Percentiles rank a stretch among this genome's conserved stretches.
phyloP scores from a whole-genome alignment of 805 yeast genomes.

The Candida morakotiae region DNA sequence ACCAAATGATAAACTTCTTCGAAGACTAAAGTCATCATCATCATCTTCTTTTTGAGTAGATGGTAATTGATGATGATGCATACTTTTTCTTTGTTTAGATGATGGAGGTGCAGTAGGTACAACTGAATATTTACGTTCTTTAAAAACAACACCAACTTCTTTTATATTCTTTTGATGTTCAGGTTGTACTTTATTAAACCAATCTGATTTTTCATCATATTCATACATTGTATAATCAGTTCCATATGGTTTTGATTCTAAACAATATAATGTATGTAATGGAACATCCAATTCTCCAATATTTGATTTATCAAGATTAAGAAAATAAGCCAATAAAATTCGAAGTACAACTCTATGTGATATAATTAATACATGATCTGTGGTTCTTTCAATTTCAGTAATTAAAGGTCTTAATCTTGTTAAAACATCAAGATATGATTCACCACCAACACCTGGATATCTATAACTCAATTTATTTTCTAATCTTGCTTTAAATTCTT shows the following conservation, averaged over 20 bases:
- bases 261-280: constrained; percentile 80
- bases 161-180: constrained; percentile 57
- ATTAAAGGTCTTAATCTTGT: constrained; percentile 85
- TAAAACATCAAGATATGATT: constrained; percentile 89
- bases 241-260: constrained; percentile 93
- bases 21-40: constrained; percentile 18
- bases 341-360: constrained; percentile 91
- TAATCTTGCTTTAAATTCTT: constrained; percentile 74
- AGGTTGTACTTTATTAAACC: constrained; percentile 67
- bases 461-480: constrained; percentile 78
- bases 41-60: constrained; percentile 4
- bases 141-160: constrained; percentile 66
- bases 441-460: constrained; percentile 98
- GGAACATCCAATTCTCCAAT: constrained; percentile 93
- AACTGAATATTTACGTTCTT: constrained; percentile 67
- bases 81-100: constrained; percentile 1
- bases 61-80: constrained; percentile 1
- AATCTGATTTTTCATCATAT: constrained; percentile 71
- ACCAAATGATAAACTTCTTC: constrained; percentile 19
- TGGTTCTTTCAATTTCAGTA: constrained; percentile 87
- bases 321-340: constrained; percentile 80
- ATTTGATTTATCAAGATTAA: constrained; percentile 73
- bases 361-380: constrained; percentile 76
- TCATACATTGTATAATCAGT: constrained; percentile 90
- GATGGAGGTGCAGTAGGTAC: constrained; percentile 72